Conservation (phyloP, 1,284 basidiomycete species). For the Peniophora sp. region DNA sequence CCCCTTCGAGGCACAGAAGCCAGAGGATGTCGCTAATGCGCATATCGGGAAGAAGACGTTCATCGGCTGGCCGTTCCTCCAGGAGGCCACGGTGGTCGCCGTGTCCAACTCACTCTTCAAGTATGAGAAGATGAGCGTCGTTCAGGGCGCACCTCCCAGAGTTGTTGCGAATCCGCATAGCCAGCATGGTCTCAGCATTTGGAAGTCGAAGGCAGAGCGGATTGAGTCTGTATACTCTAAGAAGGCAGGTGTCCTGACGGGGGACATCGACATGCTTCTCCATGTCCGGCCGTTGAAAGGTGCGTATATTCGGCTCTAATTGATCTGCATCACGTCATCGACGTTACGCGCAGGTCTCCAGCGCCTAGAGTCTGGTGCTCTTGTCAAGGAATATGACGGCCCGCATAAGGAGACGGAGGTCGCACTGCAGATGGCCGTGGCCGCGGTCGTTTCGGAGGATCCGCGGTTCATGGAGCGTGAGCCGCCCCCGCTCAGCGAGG, state of each 20-base stretch:
- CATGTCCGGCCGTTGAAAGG: constrained; percentile 87
- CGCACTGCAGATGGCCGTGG: constrained; percentile 79
- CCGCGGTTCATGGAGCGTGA: constrained; percentile 80
- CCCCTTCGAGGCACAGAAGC: constrained; percentile 58
- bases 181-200: constrained; percentile 54
- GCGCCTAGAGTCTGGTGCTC: constrained; percentile 80
- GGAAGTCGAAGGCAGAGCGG: constrained; percentile 73
- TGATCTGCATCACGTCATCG: constrained; percentile 1
- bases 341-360: constrained; percentile 57
- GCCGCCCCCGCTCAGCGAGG: constrained; percentile 76
- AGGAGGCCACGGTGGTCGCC: constrained; percentile 83
- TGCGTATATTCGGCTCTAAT: constrained; percentile 20
- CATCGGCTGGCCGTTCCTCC: constrained; percentile 90
- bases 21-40: constrained; percentile 67
- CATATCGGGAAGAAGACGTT: constrained; percentile 78
- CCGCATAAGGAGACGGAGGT: constrained; percentile 77
- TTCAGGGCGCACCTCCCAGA: constrained; percentile 45
- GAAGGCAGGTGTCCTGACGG: constrained; percentile 80
- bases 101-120: constrained; percentile 86
- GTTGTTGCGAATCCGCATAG: constrained; percentile 70
- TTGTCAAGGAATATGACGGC: constrained; percentile 92
- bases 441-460: constrained; percentile 79
- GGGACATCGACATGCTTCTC: constrained; percentile 71
- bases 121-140: constrained; percentile 66
- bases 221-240: constrained; percentile 88